Evolutionary conservation across 306 rosid genomes (phyloP).

Genomic region (Fragaria vesca): DNA sequence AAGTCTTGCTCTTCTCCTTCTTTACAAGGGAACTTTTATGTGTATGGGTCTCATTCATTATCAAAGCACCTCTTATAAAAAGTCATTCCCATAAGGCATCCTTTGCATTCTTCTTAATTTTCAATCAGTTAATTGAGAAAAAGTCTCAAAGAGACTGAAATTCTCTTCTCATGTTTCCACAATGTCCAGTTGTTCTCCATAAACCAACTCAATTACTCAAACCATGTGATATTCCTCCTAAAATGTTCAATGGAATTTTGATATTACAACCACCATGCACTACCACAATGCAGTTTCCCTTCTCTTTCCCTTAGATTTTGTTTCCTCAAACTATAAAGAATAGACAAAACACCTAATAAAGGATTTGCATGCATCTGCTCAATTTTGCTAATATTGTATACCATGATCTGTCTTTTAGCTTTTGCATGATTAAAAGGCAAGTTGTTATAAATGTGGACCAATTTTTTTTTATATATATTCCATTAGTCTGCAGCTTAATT

Average conservation of each 20-base stretch:
- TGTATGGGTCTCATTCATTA: background rate
- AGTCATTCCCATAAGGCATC: background rate
- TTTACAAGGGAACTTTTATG: background rate
- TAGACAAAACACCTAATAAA: constrained; percentile 44
- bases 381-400: background rate
- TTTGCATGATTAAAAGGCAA: constrained; percentile 19
- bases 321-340: constrained; percentile 25
- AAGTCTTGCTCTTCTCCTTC: background rate
- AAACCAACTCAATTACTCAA: constrained; percentile 9
- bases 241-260: constrained; percentile 15
- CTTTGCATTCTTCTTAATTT: background rate
- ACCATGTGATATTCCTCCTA: constrained; percentile 28
- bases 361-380: constrained; percentile 29
- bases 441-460: constrained; percentile 11
- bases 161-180: constrained; percentile 19
- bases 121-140: background rate
- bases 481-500: constrained; percentile 7
- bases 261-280: constrained; percentile 28
- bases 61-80: background rate
- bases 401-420: constrained; percentile 9
- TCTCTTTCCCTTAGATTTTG: constrained; percentile 23
- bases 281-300: constrained; percentile 21
- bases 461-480: background rate
- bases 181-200: constrained; percentile 57
- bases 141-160: background rate